Base-by-base conservation (phyloP, 2,329 filamentous ascomycete genomes). In the Paecilomyces variotii region DNA sequence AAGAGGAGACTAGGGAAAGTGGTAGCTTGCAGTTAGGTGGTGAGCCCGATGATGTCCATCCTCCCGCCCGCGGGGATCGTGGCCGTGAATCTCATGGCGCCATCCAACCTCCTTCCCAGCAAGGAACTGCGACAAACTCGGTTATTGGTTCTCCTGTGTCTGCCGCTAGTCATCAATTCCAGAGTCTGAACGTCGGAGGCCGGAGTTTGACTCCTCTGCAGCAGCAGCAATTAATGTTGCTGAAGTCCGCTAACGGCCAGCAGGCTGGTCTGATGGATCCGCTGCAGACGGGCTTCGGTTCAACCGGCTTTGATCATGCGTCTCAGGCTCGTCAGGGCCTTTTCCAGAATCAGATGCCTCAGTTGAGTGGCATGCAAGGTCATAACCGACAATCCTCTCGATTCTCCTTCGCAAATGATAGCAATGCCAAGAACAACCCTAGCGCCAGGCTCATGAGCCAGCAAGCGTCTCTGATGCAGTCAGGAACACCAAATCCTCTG, bases 11-110 rank as follows among this genome's bases (percentile, higher is more conserved):
- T 58, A 85, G 86, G 1, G 91, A 94, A 73, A 89, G 89, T 64
- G 90, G 89, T 12, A 97, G 93, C 70, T 80, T 94, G 59, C 92
- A 95, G 59, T 81, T 97, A 19, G 93, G 93, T 59, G 93, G 93
- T 51, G 93, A 97, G 71, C 93, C 93, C 0, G 93, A 97, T 70
- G 91, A 96, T 64, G 82, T 84, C 61, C 87, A 90, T 25, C 75
- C 70, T 4, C 67, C 71, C 0, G 68, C 74, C 56, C 70, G 68
- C 59, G 69, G 74, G 19, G 78, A 79, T 19, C 82, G 84, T 55
- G 74, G 74, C 45, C 78, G 82, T 65, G 82, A 86, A 61, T 83
- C 86, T 55, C 84, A 85, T 60, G 80, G 83, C 60, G 85, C 84
- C 11, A 86, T 90, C 6, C 90, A 91, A 67, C 87, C 89, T 2